Evolutionary conservation across 176 grass and related monocot species (phyloP), one percentile per base, ranked within the genome.

Genomic region (Triticum turgidum): DNA sequence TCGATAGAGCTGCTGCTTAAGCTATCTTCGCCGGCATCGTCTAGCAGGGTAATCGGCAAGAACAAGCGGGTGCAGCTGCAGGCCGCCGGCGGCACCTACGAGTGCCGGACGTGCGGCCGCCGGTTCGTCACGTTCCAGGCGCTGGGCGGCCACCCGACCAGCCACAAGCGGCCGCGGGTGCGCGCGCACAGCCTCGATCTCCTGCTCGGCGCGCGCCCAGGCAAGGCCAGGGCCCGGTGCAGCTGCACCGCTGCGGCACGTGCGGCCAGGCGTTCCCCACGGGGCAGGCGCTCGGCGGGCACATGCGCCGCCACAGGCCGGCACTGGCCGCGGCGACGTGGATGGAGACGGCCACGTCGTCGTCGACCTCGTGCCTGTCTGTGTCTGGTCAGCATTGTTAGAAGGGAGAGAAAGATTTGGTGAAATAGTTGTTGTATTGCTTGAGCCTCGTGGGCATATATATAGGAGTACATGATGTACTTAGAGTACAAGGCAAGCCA

Each of bases 91-190:
- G 77, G 81, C 1, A 88, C 42, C 37, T 95, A 91, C 49, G 37
- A 85, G 75, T 93, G 91, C 84, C 83, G 84, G 61, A 95, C 91
- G 3, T 95, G 94, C 86, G 75, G 76, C 10, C 94, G 89, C 7
- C 22, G 84, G 17, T 93, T 95, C 77, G 12, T 87, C 1, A 91
- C 88, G 61, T 96, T 96, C 37, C 91, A 91, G 74, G 91, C 94
- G 4, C 72, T 96, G 7, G 91, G 94, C 11, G 94, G 94, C 33
- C 93, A 93, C 76, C 88, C 86, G 86, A 95, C 93, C 0, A 92
- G 93, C 80, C 93, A 95, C 82, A 95, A 87, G 45, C 93, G 83
- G 5, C 80, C 86, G 7, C 66, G 87, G 27, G 84, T 95, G 39
- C 82, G 86, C 67, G 91, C 85, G 30, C 32, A 76, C 65, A 82